phyloP scores from a whole-genome alignment of 306 rosid species.

The Quercus gilva region DNA sequence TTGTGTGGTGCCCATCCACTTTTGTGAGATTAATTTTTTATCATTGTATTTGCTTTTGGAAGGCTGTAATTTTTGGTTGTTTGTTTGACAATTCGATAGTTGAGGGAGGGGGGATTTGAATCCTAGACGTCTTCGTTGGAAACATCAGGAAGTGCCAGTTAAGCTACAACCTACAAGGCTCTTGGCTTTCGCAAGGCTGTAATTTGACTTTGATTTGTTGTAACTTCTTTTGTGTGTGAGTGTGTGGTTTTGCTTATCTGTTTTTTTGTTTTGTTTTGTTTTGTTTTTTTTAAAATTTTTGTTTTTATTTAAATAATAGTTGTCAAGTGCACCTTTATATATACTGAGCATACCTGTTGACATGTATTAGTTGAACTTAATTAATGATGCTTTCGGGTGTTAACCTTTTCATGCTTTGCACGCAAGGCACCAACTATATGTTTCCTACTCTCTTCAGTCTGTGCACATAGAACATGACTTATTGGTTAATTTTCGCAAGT shows the following conservation, averaged over 20 bases:
- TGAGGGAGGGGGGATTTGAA: too few species aligned
- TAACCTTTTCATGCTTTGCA: neutral
- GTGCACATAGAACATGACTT: neutral
- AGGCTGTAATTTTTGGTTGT: neutral
- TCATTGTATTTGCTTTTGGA: neutral
- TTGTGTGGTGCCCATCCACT: neutral
- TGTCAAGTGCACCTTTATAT: neutral
- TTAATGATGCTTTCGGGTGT: neutral
- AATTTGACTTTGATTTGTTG: too few species aligned
- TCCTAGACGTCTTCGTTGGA: too few species aligned
- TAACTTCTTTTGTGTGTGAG: neutral
- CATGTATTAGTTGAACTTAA: neutral
- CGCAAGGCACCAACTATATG: neutral
- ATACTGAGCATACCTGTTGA: neutral
- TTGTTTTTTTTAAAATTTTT: too few species aligned
- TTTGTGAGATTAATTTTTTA: neutral
- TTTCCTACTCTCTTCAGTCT: neutral
- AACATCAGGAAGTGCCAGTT: too few species aligned
- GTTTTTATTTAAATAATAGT: neutral
- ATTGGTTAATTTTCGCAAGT: neutral
- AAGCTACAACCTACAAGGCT: too few species aligned
- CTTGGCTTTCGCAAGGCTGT: neutral
- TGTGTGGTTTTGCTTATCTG: neutral
- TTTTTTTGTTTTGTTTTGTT: neutral
- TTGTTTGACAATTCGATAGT: too few species aligned